Conservation (phyloP, 805 yeast genomes). For the Schwanniomyces sp. region DNA sequence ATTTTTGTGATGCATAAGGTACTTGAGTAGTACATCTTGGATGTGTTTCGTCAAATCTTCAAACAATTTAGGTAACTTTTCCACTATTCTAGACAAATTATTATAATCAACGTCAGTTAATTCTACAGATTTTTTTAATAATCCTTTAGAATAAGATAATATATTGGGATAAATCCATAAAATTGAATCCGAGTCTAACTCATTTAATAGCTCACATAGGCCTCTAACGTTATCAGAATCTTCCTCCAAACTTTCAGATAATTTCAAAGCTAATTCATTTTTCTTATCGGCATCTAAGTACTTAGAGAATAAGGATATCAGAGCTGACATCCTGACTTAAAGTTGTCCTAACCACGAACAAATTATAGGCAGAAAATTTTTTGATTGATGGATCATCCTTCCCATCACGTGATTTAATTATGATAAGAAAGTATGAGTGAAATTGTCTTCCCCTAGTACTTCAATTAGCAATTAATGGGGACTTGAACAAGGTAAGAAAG, state of each 20-base stretch:
- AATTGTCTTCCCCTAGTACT: too few species aligned
- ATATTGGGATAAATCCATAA: constrained; percentile 8
- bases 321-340: constrained; percentile 6
- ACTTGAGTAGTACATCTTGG: constrained; percentile 4
- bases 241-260: constrained; percentile 15
- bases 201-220: constrained; percentile 26
- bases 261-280: constrained; percentile 17
- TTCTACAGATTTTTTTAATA: constrained; percentile 1
- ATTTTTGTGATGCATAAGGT: constrained; percentile 5
- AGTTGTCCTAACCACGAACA: neutral
- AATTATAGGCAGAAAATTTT: neutral
- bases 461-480: neutral
- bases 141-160: constrained; percentile 4
- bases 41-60: constrained; percentile 8
- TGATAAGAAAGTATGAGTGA: neutral
- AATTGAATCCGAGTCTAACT: constrained; percentile 11
- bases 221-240: constrained; percentile 15
- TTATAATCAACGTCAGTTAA: constrained; percentile 5
- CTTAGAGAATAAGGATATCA: constrained; percentile 23
- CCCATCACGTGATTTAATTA: neutral
- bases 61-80: constrained; percentile 15
- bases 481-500: neutral
- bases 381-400: neutral
- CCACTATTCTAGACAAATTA: constrained; percentile 12
- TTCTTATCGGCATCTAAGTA: constrained; percentile 19